These are phyloP conservation scores for Solanum bulbocastanum DNA, from an alignment of 257 asterid species.

Conservation along the genomic window DNA sequence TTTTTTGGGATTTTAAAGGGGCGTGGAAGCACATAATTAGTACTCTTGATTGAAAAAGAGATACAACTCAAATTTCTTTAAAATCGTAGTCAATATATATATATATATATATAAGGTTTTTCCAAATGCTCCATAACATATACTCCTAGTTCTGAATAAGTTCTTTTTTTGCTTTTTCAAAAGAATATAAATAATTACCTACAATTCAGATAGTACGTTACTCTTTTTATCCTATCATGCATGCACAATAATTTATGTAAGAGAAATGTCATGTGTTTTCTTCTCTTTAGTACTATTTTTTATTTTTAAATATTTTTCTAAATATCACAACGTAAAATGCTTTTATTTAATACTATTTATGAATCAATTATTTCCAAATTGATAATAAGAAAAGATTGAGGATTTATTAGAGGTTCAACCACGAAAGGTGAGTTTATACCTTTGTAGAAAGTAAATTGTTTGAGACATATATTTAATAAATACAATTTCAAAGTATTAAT, in stretches of 20 bases:
- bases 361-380: background rate
- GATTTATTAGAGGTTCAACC: too few relatives aligned
- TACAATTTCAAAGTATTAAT: background rate
- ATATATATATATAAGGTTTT: too few relatives aligned
- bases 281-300: too few relatives aligned
- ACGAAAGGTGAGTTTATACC: background rate
- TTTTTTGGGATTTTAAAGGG: too few relatives aligned
- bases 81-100: too few relatives aligned
- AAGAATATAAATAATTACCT: background rate
- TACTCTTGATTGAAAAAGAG: too few relatives aligned
- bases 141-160: background rate
- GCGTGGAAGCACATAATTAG: too few relatives aligned
- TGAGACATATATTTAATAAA: background rate
- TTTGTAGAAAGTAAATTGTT: background rate
- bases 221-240: background rate
- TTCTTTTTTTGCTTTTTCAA: background rate
- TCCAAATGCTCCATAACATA: background rate
- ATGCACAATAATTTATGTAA: background rate
- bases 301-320: too few relatives aligned
- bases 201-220: background rate
- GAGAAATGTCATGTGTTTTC: background rate
- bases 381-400: background rate
- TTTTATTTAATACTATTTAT: too few relatives aligned
- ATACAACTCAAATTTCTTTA: too few relatives aligned
- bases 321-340: background rate